A percentile compares a stretch with the other conserved stretches of the same genome.
Evolutionary conservation across 768 basidiomycete genomes (phyloP).

Genomic region (Artomyces pyxidatus): DNA sequence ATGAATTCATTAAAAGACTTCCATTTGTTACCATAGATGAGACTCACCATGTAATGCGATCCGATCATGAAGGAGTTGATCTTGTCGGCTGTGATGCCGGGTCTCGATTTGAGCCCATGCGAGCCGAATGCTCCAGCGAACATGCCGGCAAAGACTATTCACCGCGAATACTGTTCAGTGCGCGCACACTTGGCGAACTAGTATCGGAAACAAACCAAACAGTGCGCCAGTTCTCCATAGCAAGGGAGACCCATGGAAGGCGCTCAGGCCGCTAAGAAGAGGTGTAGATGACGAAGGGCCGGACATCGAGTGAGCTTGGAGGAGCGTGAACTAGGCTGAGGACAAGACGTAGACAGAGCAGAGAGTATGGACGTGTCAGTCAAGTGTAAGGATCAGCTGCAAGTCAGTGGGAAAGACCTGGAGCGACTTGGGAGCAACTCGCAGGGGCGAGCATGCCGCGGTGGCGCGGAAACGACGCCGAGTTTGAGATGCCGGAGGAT

Average conservation of each 20-base stretch:
- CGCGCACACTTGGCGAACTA: not conserved
- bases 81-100: conserved; percentile 41
- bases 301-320: too few relatives aligned
- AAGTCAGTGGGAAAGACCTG: too few relatives aligned
- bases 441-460: too few relatives aligned
- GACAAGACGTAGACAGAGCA: too few relatives aligned
- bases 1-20: not conserved
- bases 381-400: too few relatives aligned
- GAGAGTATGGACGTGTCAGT: too few relatives aligned
- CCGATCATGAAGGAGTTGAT: conserved; percentile 58
- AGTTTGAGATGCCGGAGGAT: too few relatives aligned
- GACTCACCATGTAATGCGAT: conserved; percentile 51
- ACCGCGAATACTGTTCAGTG: too few relatives aligned
- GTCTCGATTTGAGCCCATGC: conserved; percentile 45
- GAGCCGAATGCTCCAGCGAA: conserved; percentile 61
- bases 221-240: conserved; percentile 21
- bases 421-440: too few relatives aligned
- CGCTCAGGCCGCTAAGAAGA: not conserved
- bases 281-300: too few relatives aligned
- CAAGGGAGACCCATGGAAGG: conserved; percentile 7
- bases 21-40: not conserved
- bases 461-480: too few relatives aligned
- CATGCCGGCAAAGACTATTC: conserved; percentile 44
- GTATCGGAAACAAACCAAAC: conserved; percentile 2
- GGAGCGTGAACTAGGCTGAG: too few relatives aligned